phyloP scores from a whole-genome alignment of 305 asterid species.

The Andrographis paniculata region DNA sequence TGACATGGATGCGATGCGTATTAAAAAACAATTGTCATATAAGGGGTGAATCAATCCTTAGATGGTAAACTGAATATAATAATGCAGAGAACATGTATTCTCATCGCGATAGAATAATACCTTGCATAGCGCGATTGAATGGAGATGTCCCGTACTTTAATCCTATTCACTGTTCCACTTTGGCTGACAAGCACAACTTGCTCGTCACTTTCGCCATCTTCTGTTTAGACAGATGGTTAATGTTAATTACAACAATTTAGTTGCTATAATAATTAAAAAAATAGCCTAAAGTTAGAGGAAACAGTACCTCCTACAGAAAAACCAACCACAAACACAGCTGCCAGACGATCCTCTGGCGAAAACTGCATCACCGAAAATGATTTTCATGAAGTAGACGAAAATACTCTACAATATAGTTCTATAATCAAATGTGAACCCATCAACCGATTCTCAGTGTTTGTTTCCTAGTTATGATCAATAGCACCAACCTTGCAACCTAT shows the following conservation, averaged over 20 bases:
- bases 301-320: slow-evolving; percentile 69
- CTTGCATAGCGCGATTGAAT: slow-evolving; percentile 93
- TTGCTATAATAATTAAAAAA: slow-evolving; percentile 1
- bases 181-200: slow-evolving; percentile 98
- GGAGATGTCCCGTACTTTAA: slow-evolving; percentile 88
- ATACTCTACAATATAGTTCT: slow-evolving; percentile 1
- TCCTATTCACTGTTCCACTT: slow-evolving; percentile 96
- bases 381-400: slow-evolving; percentile 4
- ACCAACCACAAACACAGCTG: slow-evolving; percentile 88
- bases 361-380: slow-evolving; percentile 39
- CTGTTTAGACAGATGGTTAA: slow-evolving; percentile 28
- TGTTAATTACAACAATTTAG: slow-evolving; percentile 9
- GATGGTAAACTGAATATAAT: too few species aligned
- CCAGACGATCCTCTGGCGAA: slow-evolving; percentile 72
- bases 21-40: too few species aligned
- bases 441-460: not conserved
- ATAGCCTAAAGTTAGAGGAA: slow-evolving; percentile 5
- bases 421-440: slow-evolving; percentile 11
- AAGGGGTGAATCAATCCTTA: too few species aligned
- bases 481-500: slow-evolving; percentile 78
- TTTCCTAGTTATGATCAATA: not conserved
- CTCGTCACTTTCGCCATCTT: slow-evolving; percentile 93
- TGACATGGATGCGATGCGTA: too few species aligned
- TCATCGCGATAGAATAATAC: slow-evolving; percentile 30
- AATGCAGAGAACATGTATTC: too few species aligned